These are phyloP conservation scores for Lojkania enalia DNA, from an alignment of 2,329 filamentous ascomycete genomes.

Conservation along the genomic window DNA sequence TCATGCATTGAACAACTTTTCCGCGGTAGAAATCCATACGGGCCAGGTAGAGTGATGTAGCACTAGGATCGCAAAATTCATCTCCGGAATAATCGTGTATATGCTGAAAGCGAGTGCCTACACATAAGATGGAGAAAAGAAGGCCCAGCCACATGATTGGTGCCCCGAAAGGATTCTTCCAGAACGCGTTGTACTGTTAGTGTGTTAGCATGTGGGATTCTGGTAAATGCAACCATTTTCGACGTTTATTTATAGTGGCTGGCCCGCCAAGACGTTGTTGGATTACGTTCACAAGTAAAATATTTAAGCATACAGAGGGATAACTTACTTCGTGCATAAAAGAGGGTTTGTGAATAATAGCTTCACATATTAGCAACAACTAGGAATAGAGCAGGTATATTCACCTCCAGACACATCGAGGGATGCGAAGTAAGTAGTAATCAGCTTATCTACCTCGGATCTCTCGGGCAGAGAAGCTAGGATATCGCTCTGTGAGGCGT, in stretches of 20 bases:
- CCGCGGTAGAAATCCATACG: slow-evolving; percentile 36
- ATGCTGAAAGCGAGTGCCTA: slow-evolving; percentile 31
- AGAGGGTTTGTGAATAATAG: slow-evolving; percentile 34
- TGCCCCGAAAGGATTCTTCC: slow-evolving; percentile 43
- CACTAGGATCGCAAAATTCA: slow-evolving; percentile 6
- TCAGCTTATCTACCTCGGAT: slow-evolving; percentile 28
- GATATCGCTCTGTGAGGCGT: slow-evolving; percentile 34
- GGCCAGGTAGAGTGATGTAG: slow-evolving; percentile 20
- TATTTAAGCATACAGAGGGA: neutral
- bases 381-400: no score
- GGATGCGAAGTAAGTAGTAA: slow-evolving; percentile 29
- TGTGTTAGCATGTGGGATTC: slow-evolving; percentile 10
- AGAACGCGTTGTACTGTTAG: slow-evolving; percentile 49
- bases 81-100: slow-evolving; percentile 17
- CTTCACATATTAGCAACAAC: slow-evolving; percentile 23
- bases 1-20: slow-evolving; percentile 36
- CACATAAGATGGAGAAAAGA: slow-evolving; percentile 47
- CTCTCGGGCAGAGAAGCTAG: slow-evolving; percentile 32
- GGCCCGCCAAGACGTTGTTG: no score
- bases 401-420: slow-evolving; percentile 35
- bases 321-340: slow-evolving; percentile 29
- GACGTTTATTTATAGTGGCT: no score
- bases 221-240: no score
- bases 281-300: no score
- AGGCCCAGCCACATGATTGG: slow-evolving; percentile 51